These are phyloP conservation scores for Colletotrichum abscissum DNA, from an alignment of 2,329 filamentous ascomycete genomes.

Conservation along the genomic window DNA sequence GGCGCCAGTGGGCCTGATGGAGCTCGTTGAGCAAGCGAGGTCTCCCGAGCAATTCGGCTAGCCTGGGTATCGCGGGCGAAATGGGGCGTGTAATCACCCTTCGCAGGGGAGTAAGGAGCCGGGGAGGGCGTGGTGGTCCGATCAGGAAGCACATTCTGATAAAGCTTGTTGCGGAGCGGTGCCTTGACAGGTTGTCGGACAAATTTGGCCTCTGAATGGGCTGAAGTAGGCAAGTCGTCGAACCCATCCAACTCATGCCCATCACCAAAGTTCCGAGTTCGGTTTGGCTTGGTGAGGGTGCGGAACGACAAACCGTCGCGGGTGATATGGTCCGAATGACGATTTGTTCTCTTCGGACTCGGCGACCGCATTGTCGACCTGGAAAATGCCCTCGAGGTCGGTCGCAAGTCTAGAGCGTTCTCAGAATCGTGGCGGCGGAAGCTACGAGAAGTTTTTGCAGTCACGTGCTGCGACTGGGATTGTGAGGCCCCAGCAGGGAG, in stretches of 20 bases:
- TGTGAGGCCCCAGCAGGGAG: constrained; percentile 80
- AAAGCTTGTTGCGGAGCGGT: constrained; percentile 65
- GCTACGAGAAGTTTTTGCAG: constrained; percentile 75
- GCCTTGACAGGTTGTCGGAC: constrained; percentile 83
- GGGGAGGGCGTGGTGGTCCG: constrained; percentile 65
- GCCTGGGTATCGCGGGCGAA: constrained; percentile 75
- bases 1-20: constrained; percentile 66
- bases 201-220: constrained; percentile 82
- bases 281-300: constrained; percentile 42
- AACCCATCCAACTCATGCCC: constrained; percentile 93
- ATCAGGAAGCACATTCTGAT: constrained; percentile 66
- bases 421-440: constrained; percentile 89
- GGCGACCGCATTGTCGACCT: constrained; percentile 70
- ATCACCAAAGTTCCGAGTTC: constrained; percentile 84
- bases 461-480: constrained; percentile 82
- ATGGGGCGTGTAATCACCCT: constrained; percentile 65
- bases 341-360: constrained; percentile 63
- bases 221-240: constrained; percentile 93
- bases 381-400: constrained; percentile 67
- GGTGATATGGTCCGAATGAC: constrained; percentile 43
- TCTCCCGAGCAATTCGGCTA: constrained; percentile 73
- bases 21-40: constrained; percentile 68
- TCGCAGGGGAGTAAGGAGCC: constrained; percentile 68
- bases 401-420: constrained; percentile 68
- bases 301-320: constrained; percentile 36